Evolutionary conservation across 2,329 filamentous ascomycete genomes (phyloP).

Genomic region (Tolypocladium sp.): DNA sequence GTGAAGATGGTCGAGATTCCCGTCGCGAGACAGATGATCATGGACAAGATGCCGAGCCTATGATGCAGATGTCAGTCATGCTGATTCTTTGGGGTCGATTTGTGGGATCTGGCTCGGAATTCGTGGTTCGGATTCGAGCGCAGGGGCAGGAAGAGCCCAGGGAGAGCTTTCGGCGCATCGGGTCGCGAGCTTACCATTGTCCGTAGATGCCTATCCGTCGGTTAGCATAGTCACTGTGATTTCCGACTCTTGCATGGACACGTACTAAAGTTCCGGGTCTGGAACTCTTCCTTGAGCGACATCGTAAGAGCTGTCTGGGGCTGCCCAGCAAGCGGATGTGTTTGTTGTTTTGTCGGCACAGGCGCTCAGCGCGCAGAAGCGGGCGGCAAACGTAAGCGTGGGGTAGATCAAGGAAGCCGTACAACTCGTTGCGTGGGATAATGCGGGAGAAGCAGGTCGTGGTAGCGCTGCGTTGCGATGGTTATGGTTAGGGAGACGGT

Average conservation of each 20-base stretch:
- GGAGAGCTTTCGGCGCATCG: neutral
- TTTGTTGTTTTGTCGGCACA: constrained; percentile 3
- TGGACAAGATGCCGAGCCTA: constrained; percentile 61
- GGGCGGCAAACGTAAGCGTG: neutral
- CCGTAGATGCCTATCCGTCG: constrained; percentile 56
- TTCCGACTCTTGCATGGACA: constrained; percentile 8
- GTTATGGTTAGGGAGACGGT: constrained; percentile 10
- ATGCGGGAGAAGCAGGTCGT: neutral
- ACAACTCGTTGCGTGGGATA: neutral
- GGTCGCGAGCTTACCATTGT: constrained; percentile 53
- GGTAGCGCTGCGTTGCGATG: neutral
- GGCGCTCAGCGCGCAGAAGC: constrained; percentile 4
- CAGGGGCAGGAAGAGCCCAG: neutral
- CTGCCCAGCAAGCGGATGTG: neutral
- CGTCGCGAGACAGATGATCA: constrained; percentile 61
- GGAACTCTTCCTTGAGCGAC: constrained; percentile 64
- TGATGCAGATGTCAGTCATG: neutral
- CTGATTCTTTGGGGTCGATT: neutral
- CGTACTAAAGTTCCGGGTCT: constrained; percentile 67
- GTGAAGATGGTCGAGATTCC: constrained; percentile 61
- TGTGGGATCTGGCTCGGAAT: neutral
- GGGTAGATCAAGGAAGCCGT: neutral
- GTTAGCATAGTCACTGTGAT: constrained; percentile 1
- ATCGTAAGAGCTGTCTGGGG: constrained; percentile 37
- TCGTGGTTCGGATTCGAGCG: neutral